phyloP scores from a whole-genome alignment of 345 rosid genomes.

The Lenwebbia sp. region DNA sequence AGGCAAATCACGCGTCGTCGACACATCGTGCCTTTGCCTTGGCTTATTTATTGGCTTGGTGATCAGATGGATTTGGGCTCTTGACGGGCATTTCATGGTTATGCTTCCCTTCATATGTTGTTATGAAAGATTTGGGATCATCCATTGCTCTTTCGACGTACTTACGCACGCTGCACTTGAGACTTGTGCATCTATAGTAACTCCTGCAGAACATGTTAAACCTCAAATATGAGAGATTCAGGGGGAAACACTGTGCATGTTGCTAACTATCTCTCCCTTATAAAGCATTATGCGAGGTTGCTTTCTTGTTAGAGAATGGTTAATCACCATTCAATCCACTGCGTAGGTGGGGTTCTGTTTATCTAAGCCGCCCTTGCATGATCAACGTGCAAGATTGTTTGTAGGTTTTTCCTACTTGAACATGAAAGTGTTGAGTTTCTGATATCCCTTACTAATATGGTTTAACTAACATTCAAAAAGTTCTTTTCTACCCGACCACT shows the following conservation, averaged over 20 bases:
- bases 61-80: constrained; percentile 5
- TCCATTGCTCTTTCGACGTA: constrained; percentile 88
- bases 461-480: neutral
- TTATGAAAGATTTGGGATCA: constrained; percentile 73
- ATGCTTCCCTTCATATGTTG: constrained; percentile 95
- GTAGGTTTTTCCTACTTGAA: neutral
- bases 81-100: constrained; percentile 69
- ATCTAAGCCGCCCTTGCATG: neutral
- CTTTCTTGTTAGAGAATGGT: neutral
- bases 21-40: neutral
- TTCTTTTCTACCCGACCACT: neutral
- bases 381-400: neutral
- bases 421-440: neutral
- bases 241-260: neutral
- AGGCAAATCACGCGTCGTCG: neutral
- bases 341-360: neutral
- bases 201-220: constrained; percentile 40
- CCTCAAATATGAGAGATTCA: neutral
- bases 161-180: constrained; percentile 78
- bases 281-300: neutral
- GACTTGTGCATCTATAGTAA: constrained; percentile 83
- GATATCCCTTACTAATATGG: neutral
- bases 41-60: constrained; percentile 3
- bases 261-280: neutral
- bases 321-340: neutral